These are phyloP conservation scores for Buxus sempervirens DNA, from an alignment of 164 flowering plant genomes.

Conservation along the genomic window DNA sequence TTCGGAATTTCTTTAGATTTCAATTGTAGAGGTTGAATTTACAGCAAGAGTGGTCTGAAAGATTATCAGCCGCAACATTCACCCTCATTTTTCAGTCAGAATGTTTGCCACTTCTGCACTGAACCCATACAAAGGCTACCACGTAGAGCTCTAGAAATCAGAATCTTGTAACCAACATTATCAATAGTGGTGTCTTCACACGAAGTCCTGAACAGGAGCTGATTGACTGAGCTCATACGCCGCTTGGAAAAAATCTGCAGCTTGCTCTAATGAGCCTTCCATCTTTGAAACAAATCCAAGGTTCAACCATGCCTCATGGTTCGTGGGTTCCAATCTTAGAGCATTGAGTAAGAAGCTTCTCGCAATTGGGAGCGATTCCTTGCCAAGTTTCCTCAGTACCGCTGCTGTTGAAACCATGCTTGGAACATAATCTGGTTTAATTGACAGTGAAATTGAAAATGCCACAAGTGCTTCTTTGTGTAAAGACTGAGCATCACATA, in stretches of 20 bases:
- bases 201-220: slow-evolving; percentile 66
- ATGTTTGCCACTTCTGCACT: background rate
- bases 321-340: slow-evolving; percentile 71
- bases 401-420: slow-evolving; percentile 80
- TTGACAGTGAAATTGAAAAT: slow-evolving; percentile 64
- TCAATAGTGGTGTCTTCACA: slow-evolving; percentile 8
- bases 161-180: background rate
- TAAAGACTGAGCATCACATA: slow-evolving; percentile 54
- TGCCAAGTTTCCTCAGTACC: slow-evolving; percentile 51
- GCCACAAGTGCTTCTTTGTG: slow-evolving; percentile 79
- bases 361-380: slow-evolving; percentile 52
- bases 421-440: slow-evolving; percentile 78
- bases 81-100: background rate
- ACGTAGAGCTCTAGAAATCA: background rate
- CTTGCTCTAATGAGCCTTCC: slow-evolving; percentile 77
- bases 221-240: slow-evolving; percentile 77
- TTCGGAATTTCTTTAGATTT: background rate
- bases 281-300: slow-evolving; percentile 71
- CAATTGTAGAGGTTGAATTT: background rate
- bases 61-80: background rate
- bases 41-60: background rate
- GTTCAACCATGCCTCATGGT: slow-evolving; percentile 82
- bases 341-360: slow-evolving; percentile 85
- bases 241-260: slow-evolving; percentile 92
- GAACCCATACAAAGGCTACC: background rate